Conservation (phyloP, 2,329 filamentous ascomycete genomes). For the Chaetomium sp. region DNA sequence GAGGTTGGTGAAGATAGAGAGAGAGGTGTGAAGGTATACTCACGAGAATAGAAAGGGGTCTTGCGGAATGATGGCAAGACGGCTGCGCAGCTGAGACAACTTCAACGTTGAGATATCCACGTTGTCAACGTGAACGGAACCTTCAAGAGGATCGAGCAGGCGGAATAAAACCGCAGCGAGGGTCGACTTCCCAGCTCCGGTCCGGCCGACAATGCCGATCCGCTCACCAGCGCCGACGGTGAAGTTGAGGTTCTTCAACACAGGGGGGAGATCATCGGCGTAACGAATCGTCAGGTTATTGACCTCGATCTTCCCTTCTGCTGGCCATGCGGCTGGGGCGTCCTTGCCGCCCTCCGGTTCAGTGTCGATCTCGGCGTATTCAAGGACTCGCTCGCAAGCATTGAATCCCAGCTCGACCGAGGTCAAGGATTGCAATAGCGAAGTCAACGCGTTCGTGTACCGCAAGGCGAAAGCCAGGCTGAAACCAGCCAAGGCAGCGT, state of each 20-base stretch:
- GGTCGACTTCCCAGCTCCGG: conserved; percentile 59
- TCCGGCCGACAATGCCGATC: conserved; percentile 59
- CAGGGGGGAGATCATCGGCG: conserved; percentile 31
- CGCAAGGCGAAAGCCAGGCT: conserved; percentile 35
- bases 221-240: conserved; percentile 46
- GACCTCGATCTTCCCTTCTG: conserved; percentile 34
- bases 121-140: conserved; percentile 40
- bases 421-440: conserved; percentile 32
- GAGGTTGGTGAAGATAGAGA: neutral
- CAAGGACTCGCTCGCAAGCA: conserved; percentile 37
- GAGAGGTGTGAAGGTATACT: neutral
- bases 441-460: conserved; percentile 30
- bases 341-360: conserved; percentile 31
- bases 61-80: conserved; percentile 60
- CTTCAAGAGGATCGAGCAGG: conserved; percentile 40
- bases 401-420: conserved; percentile 38
- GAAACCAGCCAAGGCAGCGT: conserved; percentile 36
- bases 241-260: conserved; percentile 34
- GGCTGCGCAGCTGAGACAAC: conserved; percentile 53
- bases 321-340: conserved; percentile 37
- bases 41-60: conserved; percentile 58
- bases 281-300: conserved; percentile 34
- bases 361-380: conserved; percentile 35
- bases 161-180: conserved; percentile 61
- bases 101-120: conserved; percentile 52